Conservation (phyloP, 1,139 yeast species). For the Saccharomycopsis crataegensis region DNA sequence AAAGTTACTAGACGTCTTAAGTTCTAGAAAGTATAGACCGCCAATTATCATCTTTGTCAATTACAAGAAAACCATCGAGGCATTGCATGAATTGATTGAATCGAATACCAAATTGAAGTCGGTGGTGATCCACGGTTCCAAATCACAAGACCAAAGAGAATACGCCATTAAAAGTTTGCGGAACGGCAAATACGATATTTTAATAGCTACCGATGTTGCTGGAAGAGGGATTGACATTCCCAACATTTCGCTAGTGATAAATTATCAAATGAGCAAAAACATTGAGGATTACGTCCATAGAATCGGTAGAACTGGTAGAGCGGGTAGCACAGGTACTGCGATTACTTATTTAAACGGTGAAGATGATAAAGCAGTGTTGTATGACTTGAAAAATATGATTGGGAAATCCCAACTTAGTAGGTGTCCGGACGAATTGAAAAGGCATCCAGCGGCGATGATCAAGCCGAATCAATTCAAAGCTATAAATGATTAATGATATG, state of each 20-base stretch:
- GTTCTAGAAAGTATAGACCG: slow-evolving; percentile 29
- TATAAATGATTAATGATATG: slow-evolving; percentile 4
- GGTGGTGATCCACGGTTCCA: slow-evolving; percentile 77
- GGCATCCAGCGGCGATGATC: slow-evolving; percentile 16
- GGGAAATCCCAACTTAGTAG: slow-evolving; percentile 14
- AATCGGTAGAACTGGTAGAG: slow-evolving; percentile 95
- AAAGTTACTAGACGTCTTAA: slow-evolving; percentile 31
- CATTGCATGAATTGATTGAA: slow-evolving; percentile 43
- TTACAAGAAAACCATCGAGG: slow-evolving; percentile 65
- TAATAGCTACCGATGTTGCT: slow-evolving; percentile 93
- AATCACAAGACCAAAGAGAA: slow-evolving; percentile 83
- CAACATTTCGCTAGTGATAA: slow-evolving; percentile 74
- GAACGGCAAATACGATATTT: slow-evolving; percentile 49
- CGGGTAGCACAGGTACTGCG: slow-evolving; percentile 74
- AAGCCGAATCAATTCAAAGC: slow-evolving; percentile 15
- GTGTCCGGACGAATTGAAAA: slow-evolving; percentile 15
- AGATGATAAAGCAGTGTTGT: slow-evolving; percentile 47
- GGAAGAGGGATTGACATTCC: slow-evolving; percentile 95
- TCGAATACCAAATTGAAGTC: slow-evolving; percentile 39
- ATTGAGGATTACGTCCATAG: slow-evolving; percentile 87
- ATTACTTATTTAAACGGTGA: slow-evolving; percentile 58
- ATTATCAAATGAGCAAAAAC: slow-evolving; percentile 72
- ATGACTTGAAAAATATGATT: slow-evolving; percentile 32
- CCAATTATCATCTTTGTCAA: slow-evolving; percentile 82
- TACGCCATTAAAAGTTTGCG: slow-evolving; percentile 60